These are phyloP conservation scores for Solanum lycopersicoides DNA, from an alignment of 257 asterid species.

Conservation along the genomic window DNA sequence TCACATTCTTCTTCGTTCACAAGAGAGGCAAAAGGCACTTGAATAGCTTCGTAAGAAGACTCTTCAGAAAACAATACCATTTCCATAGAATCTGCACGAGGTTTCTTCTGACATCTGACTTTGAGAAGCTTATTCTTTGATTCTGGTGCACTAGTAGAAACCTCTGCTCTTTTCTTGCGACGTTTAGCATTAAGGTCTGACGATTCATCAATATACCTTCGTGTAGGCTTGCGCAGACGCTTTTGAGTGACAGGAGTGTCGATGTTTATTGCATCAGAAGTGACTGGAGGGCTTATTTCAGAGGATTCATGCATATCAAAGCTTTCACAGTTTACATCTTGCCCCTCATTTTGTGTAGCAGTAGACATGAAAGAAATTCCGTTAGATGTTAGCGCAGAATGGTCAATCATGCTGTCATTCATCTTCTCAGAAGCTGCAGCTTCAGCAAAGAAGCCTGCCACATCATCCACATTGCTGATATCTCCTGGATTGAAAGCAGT, in stretches of 20 bases:
- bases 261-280: constrained; percentile 7
- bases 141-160: constrained; percentile 23
- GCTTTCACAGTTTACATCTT: not conserved
- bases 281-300: not conserved
- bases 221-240: constrained; percentile 88
- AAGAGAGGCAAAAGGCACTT: constrained; percentile 87
- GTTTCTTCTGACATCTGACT: constrained; percentile 40
- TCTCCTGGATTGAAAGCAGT: constrained; percentile 31
- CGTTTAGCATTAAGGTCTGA: constrained; percentile 33
- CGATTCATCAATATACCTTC: constrained; percentile 80
- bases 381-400: constrained; percentile 13
- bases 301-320: constrained; percentile 10
- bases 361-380: constrained; percentile 21
- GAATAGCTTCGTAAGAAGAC: constrained; percentile 59
- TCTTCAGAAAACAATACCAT: constrained; percentile 40
- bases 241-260: constrained; percentile 33
- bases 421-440: constrained; percentile 37
- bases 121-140: constrained; percentile 29
- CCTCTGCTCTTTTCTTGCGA: constrained; percentile 30
- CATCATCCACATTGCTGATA: constrained; percentile 45
- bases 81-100: constrained; percentile 25
- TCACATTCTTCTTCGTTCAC: constrained; percentile 49
- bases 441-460: constrained; percentile 41
- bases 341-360: constrained; percentile 18
- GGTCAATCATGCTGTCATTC: constrained; percentile 19